phyloP scores from a whole-genome alignment of 148 eudicot species.

The Rhododendron griersonianum region DNA sequence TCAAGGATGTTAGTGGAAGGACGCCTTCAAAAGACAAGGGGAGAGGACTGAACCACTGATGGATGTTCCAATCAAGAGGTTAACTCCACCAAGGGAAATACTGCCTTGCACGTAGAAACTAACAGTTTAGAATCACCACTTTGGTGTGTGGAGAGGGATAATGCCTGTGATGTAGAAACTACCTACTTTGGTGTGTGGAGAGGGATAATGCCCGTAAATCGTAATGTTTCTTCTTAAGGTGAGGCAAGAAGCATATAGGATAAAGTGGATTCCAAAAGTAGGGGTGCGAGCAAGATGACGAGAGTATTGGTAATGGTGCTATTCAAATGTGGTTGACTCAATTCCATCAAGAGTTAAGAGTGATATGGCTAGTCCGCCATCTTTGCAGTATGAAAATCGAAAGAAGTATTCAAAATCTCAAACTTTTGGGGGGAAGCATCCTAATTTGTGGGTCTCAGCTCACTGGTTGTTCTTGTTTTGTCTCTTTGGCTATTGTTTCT shows the following conservation, averaged over 20 bases:
- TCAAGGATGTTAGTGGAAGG: background rate
- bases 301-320: background rate
- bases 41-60: background rate
- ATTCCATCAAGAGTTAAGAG: background rate
- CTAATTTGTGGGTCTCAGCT: background rate
- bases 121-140: background rate
- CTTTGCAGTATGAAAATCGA: background rate
- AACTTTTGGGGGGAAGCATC: background rate
- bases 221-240: background rate
- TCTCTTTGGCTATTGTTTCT: background rate
- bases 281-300: background rate
- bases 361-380: background rate
- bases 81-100: background rate
- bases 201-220: background rate
- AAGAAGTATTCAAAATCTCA: background rate
- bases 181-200: background rate
- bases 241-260: background rate
- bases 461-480: background rate
- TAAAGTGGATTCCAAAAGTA: background rate
- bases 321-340: background rate
- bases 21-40: background rate
- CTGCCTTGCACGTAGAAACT: background rate
- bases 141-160: background rate
- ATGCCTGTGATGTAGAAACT: background rate
- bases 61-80: background rate